phyloP scores from a whole-genome alignment of 148 eudicot genomes.

The Amaranthus hypochondriacus region DNA sequence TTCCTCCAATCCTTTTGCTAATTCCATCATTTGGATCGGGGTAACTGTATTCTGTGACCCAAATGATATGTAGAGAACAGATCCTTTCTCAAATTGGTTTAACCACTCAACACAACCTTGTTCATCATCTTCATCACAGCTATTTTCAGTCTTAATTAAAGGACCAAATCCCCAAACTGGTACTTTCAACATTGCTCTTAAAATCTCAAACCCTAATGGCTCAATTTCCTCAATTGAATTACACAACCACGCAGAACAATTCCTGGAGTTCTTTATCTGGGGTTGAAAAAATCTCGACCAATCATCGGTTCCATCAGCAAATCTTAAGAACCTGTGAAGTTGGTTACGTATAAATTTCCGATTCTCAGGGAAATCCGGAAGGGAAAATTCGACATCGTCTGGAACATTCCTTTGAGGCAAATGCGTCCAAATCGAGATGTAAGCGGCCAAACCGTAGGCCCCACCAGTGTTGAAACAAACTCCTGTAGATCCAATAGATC shows the following conservation, averaged over 20 bases:
- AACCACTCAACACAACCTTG: constrained; percentile 48
- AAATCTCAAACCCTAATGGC: constrained; percentile 46
- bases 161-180: constrained; percentile 75
- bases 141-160: constrained; percentile 30
- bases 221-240: constrained; percentile 67
- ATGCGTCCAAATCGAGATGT: constrained; percentile 50
- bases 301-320: constrained; percentile 52
- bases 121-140: not conserved
- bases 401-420: constrained; percentile 48
- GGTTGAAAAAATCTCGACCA: constrained; percentile 67
- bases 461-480: constrained; percentile 65
- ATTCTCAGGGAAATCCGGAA: constrained; percentile 63
- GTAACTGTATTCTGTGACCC: constrained; percentile 76
- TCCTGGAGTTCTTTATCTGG: constrained; percentile 29
- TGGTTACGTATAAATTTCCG: constrained; percentile 38
- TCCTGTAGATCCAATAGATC: constrained; percentile 32
- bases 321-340: constrained; percentile 43
- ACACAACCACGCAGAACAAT: constrained; percentile 51
- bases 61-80: constrained; percentile 72
- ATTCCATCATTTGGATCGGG: constrained; percentile 67
- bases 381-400: constrained; percentile 36
- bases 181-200: constrained; percentile 33
- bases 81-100: constrained; percentile 27
- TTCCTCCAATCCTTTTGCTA: constrained; percentile 64
- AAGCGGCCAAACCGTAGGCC: constrained; percentile 72